Conservation (phyloP, 2,329 filamentous ascomycete genomes). For the Pestalotiopsis sp. region DNA sequence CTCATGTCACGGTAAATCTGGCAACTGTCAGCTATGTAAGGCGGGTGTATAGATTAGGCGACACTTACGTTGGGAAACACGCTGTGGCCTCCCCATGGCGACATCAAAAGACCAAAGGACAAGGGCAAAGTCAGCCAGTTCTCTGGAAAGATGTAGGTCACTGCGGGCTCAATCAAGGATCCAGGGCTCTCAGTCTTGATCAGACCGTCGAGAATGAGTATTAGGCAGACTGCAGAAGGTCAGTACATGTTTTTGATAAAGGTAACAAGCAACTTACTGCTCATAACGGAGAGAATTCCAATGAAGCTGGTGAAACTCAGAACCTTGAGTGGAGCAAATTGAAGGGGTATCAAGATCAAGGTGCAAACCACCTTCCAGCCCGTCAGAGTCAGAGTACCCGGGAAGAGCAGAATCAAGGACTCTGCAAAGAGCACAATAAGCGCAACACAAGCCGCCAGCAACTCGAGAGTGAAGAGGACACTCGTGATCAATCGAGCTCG, state of each 20-base stretch:
- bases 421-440: slow-evolving; percentile 93
- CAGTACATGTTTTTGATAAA: neutral
- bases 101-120: slow-evolving; percentile 89
- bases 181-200: slow-evolving; percentile 79
- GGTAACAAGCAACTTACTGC: slow-evolving; percentile 63
- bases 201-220: slow-evolving; percentile 84
- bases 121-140: slow-evolving; percentile 89
- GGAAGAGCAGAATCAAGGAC: slow-evolving; percentile 78
- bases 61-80: slow-evolving; percentile 75
- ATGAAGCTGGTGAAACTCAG: slow-evolving; percentile 90
- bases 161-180: slow-evolving; percentile 79
- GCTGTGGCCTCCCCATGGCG: slow-evolving; percentile 64
- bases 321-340: slow-evolving; percentile 80
- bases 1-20: slow-evolving; percentile 66
- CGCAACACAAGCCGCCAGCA: slow-evolving; percentile 86
- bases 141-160: slow-evolving; percentile 78
- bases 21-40: slow-evolving; percentile 12
- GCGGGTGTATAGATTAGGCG: neutral
- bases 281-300: slow-evolving; percentile 87
- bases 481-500: slow-evolving; percentile 81
- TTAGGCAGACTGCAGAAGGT: slow-evolving; percentile 68
- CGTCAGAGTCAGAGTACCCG: slow-evolving; percentile 63
- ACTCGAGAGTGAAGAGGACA: slow-evolving; percentile 83
- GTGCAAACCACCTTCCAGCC: slow-evolving; percentile 88
- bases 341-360: slow-evolving; percentile 76